Evolutionary conservation across 768 basidiomycete species (phyloP), one percentile per base, ranked within the genome.

Genomic region (Termitomyces sp.): DNA sequence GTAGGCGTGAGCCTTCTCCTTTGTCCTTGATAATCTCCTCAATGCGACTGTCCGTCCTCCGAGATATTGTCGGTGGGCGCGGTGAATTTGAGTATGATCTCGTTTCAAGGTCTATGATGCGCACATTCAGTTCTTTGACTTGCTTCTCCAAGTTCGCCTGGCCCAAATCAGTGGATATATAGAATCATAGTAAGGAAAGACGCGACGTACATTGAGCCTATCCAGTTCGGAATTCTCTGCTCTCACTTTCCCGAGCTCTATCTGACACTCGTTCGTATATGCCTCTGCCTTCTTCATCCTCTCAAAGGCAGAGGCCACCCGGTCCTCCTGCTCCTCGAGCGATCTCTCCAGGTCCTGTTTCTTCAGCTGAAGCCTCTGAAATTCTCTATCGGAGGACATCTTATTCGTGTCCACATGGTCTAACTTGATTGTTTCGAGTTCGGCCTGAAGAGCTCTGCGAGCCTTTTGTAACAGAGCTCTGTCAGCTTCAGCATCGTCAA

Each of bases 401-500:
- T 82, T 87, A 64, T 69, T 82, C 14, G 83, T 78, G 60, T 91
- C 90, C 5, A 83, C 79, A 50, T 82, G 77, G 60, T 91, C 88
- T 24, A 88, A 70, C 68, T 87, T 90, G 70, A 93, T 90, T 5
- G 82, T 79, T 64, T 91, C 88, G 28, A 93, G 73, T 63, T 93
- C 88, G 5, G 86, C 82, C 62, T 93, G 90, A 30, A 93, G 69
- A 0, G 87, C 82, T 11, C 88, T 82, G 17, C 91, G 83, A 19
- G 91, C 90, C 66, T 90, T 90, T 68, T 90, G 89, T 46, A 93
- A 74, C 55, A 90, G 76, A 8, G 82, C 75, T 2, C 90, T 79
- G 60, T 93, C 91, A 2, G 88, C 83, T 65, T 93, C 92, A 4
- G 89, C 89, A 56, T 93, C 92, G 63, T 93, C 89, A 58, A 94